Conservation (phyloP, 768 basidiomycete species). For the Suillus ampliporus region DNA sequence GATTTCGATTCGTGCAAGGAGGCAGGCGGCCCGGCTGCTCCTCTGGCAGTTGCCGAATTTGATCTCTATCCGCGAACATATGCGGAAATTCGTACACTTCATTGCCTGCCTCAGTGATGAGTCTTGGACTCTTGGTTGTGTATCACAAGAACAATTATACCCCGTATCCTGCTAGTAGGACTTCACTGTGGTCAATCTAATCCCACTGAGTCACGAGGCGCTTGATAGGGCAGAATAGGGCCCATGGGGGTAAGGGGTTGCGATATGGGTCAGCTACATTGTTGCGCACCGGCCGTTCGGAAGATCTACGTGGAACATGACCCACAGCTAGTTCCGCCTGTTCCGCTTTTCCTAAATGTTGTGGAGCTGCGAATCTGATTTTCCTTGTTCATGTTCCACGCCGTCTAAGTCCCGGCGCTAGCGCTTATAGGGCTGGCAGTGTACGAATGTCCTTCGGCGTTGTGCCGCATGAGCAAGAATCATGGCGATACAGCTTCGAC, state of each 20-base stretch:
- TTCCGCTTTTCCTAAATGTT: neutral
- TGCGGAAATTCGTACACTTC: neutral
- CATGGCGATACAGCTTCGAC: slow-evolving; percentile 1
- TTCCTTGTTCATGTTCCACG: neutral
- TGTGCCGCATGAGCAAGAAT: neutral
- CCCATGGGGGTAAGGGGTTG: neutral
- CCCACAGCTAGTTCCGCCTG: neutral
- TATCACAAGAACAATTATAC: neutral
- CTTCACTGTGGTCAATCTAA: neutral
- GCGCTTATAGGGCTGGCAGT: neutral
- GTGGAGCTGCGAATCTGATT: neutral
- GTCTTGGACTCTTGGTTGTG: neutral
- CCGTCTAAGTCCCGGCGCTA: neutral
- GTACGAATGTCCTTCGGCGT: neutral
- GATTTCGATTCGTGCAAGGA: slow-evolving; percentile 5
- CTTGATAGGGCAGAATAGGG: neutral
- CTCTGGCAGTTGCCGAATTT: neutral
- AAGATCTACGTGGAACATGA: neutral
- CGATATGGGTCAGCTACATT: neutral
- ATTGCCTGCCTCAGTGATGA: neutral
- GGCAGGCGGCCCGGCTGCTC: neutral
- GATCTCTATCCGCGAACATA: neutral
- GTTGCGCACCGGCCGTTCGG: neutral
- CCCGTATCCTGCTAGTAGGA: neutral
- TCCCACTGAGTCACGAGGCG: neutral